A percentile compares a stretch with the other conserved stretches of the same genome.
Conservation (phyloP, 495 filamentous ascomycete species). For the Hypoxylon rickii region DNA sequence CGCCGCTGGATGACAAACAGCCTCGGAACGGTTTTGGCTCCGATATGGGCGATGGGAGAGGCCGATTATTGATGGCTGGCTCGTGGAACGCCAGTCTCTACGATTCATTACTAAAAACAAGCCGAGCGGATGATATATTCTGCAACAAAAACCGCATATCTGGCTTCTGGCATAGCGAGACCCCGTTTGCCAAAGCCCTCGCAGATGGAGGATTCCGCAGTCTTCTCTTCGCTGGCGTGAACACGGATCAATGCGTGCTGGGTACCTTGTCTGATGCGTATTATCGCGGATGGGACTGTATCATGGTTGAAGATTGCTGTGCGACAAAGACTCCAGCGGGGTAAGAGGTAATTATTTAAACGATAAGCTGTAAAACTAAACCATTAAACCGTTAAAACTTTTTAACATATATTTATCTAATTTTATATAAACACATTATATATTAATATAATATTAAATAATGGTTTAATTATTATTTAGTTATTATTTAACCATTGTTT, state of each 20-base stretch:
- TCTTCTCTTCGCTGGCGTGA: slow-evolving; percentile 60
- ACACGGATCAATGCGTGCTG: slow-evolving; percentile 65
- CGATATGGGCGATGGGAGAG: slow-evolving; percentile 50
- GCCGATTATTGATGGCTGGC: slow-evolving; percentile 54
- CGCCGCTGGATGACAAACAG: slow-evolving; percentile 2
- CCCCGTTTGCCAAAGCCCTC: slow-evolving; percentile 39
- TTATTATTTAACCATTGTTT: too few species aligned
- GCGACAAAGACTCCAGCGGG: slow-evolving; percentile 51
- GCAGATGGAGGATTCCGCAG: slow-evolving; percentile 46
- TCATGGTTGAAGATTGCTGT: slow-evolving; percentile 58
- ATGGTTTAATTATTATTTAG: too few species aligned
- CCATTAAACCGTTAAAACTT: too few species aligned
- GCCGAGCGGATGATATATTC: slow-evolving; percentile 48
- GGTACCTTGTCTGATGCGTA: slow-evolving; percentile 59
- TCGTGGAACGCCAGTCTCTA: slow-evolving; percentile 61
- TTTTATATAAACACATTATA: too few species aligned
- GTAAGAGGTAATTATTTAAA: slow-evolving; percentile 35
- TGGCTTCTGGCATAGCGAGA: slow-evolving; percentile 54
- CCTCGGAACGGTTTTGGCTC: slow-evolving; percentile 52
- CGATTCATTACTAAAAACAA: slow-evolving; percentile 46
- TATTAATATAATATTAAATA: too few species aligned
- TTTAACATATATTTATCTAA: too few species aligned
- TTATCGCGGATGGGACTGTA: slow-evolving; percentile 58
- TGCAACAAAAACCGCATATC: slow-evolving; percentile 64
- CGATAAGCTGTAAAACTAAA: too few species aligned